Evolutionary conservation across 2,329 filamentous ascomycete species (phyloP).

Genomic region (Cordyceps militaris): DNA sequence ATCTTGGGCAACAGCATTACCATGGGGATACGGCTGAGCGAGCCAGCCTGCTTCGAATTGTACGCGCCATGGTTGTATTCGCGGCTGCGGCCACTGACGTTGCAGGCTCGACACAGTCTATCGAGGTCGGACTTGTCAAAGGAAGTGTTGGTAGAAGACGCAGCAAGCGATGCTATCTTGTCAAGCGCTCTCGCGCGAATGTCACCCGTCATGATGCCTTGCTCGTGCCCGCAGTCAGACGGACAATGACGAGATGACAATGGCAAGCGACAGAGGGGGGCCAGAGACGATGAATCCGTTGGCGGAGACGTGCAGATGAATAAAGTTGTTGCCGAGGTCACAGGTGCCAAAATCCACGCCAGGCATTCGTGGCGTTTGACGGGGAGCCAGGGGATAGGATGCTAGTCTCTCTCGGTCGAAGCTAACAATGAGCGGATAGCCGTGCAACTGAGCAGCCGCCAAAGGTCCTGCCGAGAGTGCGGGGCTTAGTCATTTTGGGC

Average conservation of each 20-base stretch:
- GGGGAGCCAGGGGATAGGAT: slow-evolving; percentile 2
- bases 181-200: slow-evolving; percentile 57
- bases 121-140: slow-evolving; percentile 59
- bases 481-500: slow-evolving; percentile 11
- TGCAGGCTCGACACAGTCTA: slow-evolving; percentile 51
- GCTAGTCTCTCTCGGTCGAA: not conserved
- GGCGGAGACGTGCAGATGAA: slow-evolving; percentile 5
- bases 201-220: slow-evolving; percentile 40
- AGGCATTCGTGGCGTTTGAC: slow-evolving; percentile 1
- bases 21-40: slow-evolving; percentile 53
- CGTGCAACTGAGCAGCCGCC: not conserved
- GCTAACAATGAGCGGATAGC: not conserved
- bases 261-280: not conserved
- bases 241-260: not conserved
- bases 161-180: slow-evolving; percentile 58
- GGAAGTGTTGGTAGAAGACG: slow-evolving; percentile 43
- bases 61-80: slow-evolving; percentile 42
- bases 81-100: slow-evolving; percentile 36
- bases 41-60: slow-evolving; percentile 29
- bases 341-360: slow-evolving; percentile 4
- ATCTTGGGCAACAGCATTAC: slow-evolving; percentile 30
- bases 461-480: slow-evolving; percentile 3
- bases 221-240: not conserved
- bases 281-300: not conserved
- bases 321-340: slow-evolving; percentile 11